Conservation (phyloP, 768 basidiomycete species). For the Wakefieldia striispora region DNA sequence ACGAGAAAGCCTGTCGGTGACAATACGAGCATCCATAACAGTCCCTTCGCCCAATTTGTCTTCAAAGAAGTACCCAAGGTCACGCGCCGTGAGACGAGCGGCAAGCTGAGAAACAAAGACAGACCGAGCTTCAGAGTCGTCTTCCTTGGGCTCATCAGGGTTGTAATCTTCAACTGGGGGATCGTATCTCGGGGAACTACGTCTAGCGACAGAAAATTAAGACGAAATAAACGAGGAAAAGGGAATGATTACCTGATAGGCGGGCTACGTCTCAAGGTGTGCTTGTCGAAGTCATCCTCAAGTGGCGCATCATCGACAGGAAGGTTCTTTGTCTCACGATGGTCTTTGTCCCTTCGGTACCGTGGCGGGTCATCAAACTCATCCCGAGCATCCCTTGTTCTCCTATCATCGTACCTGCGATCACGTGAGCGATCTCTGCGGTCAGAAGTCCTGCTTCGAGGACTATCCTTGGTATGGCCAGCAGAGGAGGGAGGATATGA, state of each 20-base stretch:
- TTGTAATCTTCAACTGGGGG: conserved; percentile 67
- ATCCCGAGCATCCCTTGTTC: conserved; percentile 47
- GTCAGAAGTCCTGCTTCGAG: conserved; percentile 43
- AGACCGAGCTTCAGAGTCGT: conserved; percentile 97
- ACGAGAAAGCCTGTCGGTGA: conserved; percentile 91
- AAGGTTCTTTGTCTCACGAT: conserved; percentile 38
- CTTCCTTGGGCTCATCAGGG: conserved; percentile 87
- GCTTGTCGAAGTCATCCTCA: conserved; percentile 31
- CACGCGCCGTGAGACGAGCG: conserved; percentile 92
- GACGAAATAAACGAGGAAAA: conserved; percentile 6
- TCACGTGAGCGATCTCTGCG: conserved; percentile 52
- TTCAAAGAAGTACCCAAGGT: conserved; percentile 98
- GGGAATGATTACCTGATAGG: conserved; percentile 43
- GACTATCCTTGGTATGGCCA: conserved; percentile 45
- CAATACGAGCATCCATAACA: conserved; percentile 94
- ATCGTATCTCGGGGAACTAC: conserved; percentile 72
- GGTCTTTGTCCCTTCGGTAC: conserved; percentile 42
- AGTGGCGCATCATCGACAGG: conserved; percentile 41
- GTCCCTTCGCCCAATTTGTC: conserved; percentile 91
- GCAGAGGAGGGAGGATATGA: conserved; percentile 40
- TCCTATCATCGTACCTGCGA: conserved; percentile 53
- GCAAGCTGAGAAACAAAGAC: conserved; percentile 99
- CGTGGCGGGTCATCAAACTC: conserved; percentile 59
- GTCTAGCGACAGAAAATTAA: conserved; percentile 38
- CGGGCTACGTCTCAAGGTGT: conserved; percentile 36